A percentile compares a stretch with the other conserved stretches of the same genome.
phyloP scores from a whole-genome alignment of 345 rosid species.

The Rhodomyrtus tomentosa region DNA sequence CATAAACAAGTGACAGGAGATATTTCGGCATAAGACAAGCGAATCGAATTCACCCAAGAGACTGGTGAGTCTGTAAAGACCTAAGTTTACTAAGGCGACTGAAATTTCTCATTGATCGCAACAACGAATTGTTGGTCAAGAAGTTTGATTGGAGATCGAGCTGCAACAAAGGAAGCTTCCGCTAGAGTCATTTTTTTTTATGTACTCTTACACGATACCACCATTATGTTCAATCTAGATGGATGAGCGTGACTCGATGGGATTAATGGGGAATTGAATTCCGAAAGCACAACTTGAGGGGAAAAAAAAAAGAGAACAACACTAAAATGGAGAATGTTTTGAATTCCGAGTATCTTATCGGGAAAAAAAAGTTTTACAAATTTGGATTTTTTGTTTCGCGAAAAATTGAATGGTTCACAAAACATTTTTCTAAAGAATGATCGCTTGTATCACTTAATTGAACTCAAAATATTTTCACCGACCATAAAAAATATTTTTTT shows the following conservation, averaged over 20 bases:
- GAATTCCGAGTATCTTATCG: background rate
- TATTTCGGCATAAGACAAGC: background rate
- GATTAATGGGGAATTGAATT: background rate
- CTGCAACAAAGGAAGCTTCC: background rate
- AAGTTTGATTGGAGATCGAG: background rate
- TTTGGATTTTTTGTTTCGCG: rapidly evolving
- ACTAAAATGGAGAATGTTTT: background rate
- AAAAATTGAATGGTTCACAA: background rate
- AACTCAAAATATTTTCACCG: background rate
- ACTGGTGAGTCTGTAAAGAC: background rate
- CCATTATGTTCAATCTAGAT: background rate
- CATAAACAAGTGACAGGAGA: background rate
- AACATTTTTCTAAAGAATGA: rapidly evolving
- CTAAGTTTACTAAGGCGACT: too few species aligned
- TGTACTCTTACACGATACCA: background rate
- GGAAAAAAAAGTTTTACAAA: background rate
- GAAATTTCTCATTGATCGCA: too few species aligned
- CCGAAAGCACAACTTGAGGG: background rate
- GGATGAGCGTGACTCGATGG: background rate
- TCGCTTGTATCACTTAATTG: rapidly evolving
- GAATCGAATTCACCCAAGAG: background rate
- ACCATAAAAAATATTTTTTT: background rate
- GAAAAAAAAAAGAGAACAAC: background rate
- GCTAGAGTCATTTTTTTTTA: background rate
- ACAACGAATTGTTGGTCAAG: background rate